Evolutionary conservation across 176 grass and related monocot species (phyloP), one percentile per base, ranked within the genome.

Genomic region (Juncus inflexus): DNA sequence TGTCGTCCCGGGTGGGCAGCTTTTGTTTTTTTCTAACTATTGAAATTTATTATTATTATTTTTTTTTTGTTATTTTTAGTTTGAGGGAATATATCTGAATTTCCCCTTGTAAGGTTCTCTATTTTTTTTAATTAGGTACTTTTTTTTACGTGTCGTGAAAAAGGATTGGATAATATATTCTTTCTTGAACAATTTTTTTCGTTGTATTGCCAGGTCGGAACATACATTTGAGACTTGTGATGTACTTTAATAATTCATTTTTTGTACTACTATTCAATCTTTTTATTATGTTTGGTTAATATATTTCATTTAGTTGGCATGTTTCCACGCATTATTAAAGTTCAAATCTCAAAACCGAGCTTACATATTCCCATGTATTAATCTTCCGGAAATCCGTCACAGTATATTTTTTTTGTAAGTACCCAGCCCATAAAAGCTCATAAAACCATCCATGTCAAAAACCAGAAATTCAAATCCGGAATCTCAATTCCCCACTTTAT

Each of bases 1-100:
- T 47, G 4, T 90, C 72, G 74, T 95, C 83, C 90, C 90, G 83
- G 90, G 90, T 80, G 79, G 67, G 90, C 83, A 83, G 90, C 86
- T 86, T 86, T 55, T 42, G 43, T 61, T 86, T 55, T 41, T 61
- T 78, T 40, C 66, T 78, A 65, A 77, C 42, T 64, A 70, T 62
- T 78, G 49, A 55, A 39, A 15, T 64, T 9, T 75, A 79, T 79
- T 85, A 76, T 85, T 73, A 76, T 84, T 80, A 64, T 84, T 85
- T 87, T 85, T 85, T 28, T 28, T 28, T 28, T 28, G 19, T 28
- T 28, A 28, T 28, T 28, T 28, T 28, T 28, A 28, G 39, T 11
- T 36, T 47, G 37, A 76, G 73, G 74, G 64, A 81, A 81, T 75
- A 60, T 61, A 60, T 61, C 47, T 81, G 60, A 76, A 71, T 85